Percentiles rank a stretch among this genome's conserved stretches.
Evolutionary conservation across 257 asterid genomes (phyloP).

Genomic region (Datura wrightii): DNA sequence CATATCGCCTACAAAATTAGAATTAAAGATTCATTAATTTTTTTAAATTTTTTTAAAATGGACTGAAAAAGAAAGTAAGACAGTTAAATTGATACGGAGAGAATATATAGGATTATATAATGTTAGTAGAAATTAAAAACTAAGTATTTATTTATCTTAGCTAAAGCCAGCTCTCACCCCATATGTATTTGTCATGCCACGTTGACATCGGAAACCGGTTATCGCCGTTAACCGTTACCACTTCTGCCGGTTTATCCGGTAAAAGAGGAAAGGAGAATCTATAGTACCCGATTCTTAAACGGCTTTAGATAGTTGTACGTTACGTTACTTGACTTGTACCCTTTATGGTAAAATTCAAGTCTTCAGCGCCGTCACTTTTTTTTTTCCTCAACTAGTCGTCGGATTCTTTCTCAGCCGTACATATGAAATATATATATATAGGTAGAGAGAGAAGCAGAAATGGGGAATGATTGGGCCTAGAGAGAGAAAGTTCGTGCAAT

Average conservation of each 20-base stretch:
- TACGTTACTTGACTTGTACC: background rate
- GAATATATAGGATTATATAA: no score
- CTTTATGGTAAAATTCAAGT: background rate
- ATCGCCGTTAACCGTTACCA: background rate
- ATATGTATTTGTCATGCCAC: slow-evolving; percentile 21
- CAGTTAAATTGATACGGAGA: no score
- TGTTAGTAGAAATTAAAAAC: no score
- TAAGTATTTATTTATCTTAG: background rate
- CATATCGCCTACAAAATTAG: no score
- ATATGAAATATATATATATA: background rate
- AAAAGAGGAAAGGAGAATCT: background rate
- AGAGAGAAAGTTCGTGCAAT: slow-evolving; percentile 33
- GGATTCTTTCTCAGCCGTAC: background rate
- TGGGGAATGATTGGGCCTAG: slow-evolving; percentile 15
- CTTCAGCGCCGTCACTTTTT: slow-evolving; percentile 3
- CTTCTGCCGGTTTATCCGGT: background rate
- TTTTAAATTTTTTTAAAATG: no score
- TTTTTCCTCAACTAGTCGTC: no score
- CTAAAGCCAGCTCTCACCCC: slow-evolving; percentile 24
- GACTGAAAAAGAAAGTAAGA: no score
- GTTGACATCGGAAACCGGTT: background rate
- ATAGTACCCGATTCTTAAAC: background rate
- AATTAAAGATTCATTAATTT: no score
- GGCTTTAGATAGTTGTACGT: background rate
- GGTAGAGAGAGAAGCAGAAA: slow-evolving; percentile 19